Evolutionary conservation across 768 basidiomycete species (phyloP).

Genomic region (Mycena alexandri): DNA sequence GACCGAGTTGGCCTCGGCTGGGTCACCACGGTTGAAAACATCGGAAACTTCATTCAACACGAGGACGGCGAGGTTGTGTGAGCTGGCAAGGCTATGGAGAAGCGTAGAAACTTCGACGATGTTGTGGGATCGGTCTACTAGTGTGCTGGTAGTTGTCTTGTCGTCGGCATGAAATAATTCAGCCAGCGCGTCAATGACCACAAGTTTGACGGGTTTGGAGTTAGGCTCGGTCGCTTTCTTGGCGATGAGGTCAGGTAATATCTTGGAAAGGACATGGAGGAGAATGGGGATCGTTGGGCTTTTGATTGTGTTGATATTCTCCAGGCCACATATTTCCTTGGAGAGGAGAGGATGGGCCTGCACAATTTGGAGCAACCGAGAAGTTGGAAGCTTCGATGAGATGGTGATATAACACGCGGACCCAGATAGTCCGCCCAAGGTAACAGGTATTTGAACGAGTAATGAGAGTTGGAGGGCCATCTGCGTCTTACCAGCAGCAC

Average conservation of each 20-base stretch:
- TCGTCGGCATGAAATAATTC: constrained; percentile 82
- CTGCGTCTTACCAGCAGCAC: constrained; percentile 96
- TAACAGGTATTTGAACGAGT: constrained; percentile 76
- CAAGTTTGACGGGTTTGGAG: constrained; percentile 74
- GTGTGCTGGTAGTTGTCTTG: constrained; percentile 69
- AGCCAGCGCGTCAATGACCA: constrained; percentile 90
- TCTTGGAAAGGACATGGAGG: constrained; percentile 64
- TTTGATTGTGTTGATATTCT: constrained; percentile 72
- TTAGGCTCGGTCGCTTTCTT: constrained; percentile 44
- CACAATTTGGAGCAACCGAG: constrained; percentile 75
- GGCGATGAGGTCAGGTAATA: constrained; percentile 66
- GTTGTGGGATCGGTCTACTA: constrained; percentile 80
- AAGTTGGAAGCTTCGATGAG: constrained; percentile 75
- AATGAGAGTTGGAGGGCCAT: constrained; percentile 88
- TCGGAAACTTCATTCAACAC: constrained; percentile 93
- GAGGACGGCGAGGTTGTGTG: constrained; percentile 77
- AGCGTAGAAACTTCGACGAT: constrained; percentile 75
- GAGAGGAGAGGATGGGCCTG: constrained; percentile 63
- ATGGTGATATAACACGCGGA: constrained; percentile 85
- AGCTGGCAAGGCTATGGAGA: constrained; percentile 78
- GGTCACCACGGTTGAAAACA: constrained; percentile 63
- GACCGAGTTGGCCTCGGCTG: constrained; percentile 38
- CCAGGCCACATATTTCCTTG: constrained; percentile 58
- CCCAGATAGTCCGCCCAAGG: constrained; percentile 70
- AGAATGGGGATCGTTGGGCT: constrained; percentile 68